Conservation (phyloP, 345 rosid species). For the thale cress (Arabidopsis thaliana) region TAIR10.1 NC_003071.7:15189001-15189500, state of each 20-base stretch:
- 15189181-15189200: background rate
- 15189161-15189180: background rate
- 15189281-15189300: background rate
- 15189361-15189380: background rate
- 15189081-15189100: slow-evolving; percentile 1
- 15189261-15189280: background rate
- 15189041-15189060: slow-evolving; percentile 3
- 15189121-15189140: background rate
- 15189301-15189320: background rate
- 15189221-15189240: background rate
- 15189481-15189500: no score
- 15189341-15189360: background rate
- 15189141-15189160: background rate
- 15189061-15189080: slow-evolving; percentile 4
- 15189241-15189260: background rate
- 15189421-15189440: background rate
- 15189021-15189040: background rate
- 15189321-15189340: background rate
- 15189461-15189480: no score
- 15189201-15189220: background rate
- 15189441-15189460: no score
- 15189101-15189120: slow-evolving; percentile 5
- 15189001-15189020: background rate
- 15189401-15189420: background rate
- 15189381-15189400: background rate